These are phyloP conservation scores for Apiospora kogelbergensis DNA, from an alignment of 2,329 filamentous ascomycete species.

Conservation along the genomic window DNA sequence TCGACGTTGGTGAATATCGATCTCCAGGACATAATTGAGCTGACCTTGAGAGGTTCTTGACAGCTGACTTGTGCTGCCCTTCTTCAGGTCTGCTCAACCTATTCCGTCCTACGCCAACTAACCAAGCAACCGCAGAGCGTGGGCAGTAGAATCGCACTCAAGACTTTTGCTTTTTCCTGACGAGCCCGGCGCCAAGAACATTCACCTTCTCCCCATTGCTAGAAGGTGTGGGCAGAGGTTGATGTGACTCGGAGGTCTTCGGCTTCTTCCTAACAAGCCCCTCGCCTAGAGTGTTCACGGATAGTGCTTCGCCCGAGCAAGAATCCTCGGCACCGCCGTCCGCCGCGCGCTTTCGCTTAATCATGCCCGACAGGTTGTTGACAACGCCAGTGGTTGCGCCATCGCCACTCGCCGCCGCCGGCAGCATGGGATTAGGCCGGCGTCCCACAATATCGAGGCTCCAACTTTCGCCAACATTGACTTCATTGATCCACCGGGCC, in stretches of 20 bases:
- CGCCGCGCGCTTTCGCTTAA: slow-evolving; percentile 45
- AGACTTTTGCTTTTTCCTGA: slow-evolving; percentile 50
- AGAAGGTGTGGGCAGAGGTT: slow-evolving; percentile 2
- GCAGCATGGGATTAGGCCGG: slow-evolving; percentile 26
- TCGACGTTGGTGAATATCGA: neutral
- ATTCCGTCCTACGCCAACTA: neutral
- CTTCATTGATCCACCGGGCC: slow-evolving; percentile 68
- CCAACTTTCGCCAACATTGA: slow-evolving; percentile 55
- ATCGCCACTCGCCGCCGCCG: slow-evolving; percentile 13
- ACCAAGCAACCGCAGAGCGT: neutral
- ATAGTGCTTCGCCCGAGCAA: slow-evolving; percentile 12
- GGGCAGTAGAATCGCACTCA: neutral
- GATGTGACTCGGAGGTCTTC: slow-evolving; percentile 31
- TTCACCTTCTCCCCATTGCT: slow-evolving; percentile 37
- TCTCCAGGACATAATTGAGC: neutral
- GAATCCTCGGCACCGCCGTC: slow-evolving; percentile 14
- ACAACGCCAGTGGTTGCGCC: slow-evolving; percentile 25
- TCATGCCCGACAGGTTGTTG: slow-evolving; percentile 49
- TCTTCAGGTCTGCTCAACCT: neutral
- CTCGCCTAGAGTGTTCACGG: slow-evolving; percentile 35
- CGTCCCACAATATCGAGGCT: slow-evolving; percentile 50
- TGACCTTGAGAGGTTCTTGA: neutral
- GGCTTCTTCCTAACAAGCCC: slow-evolving; percentile 52
- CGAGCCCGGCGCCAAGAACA: slow-evolving; percentile 47
- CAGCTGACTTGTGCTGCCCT: neutral